Evolutionary conservation across 2,329 filamentous ascomycete genomes (phyloP), one percentile per base, ranked within the genome.

Genomic region (Colletotrichum trifolii): DNA sequence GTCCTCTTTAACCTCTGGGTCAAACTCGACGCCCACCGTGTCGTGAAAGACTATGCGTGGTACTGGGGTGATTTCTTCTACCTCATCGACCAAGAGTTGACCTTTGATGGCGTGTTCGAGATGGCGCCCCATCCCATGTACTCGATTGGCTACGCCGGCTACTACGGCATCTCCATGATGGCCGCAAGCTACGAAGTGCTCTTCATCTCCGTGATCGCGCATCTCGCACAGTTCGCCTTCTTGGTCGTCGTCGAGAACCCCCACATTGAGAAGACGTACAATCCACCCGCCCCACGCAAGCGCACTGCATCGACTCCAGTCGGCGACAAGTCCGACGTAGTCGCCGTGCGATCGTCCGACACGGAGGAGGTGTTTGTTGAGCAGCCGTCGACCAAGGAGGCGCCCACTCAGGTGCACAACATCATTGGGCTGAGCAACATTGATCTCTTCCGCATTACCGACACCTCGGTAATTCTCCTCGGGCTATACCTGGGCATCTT

Each of bases 41-140:
- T 99, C 54, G 96, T 99, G 75, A 98, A 98, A 79, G 96, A 99
- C 79, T 99, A 94, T 81, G 96, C 96, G 35, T 99, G 96, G 96
- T 99, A 98, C 80, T 99, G 96, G 96, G 96, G 96, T 67, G 96
- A 99, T 79, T 98, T 98, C 81, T 99, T 98, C 84, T 99, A 94
- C 79, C 89, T 99, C 74, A 93, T 99, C 77, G 96, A 99, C 79
- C 94, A 98, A 80, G 93, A 97, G 75, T 84, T 99, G 76, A 98
- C 94, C 54, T 99, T 99, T 77, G 96, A 99, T 75, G 96, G 96
- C 61, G 96, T 99, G 68, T 99, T 98, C 76, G 96, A 99, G 81
- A 96, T 99, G 90, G 96, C 96, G 17, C 96, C 96, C 38, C 96
- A 98, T 76, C 95, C 95, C 68, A 98, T 98, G 95, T 98, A 98